Conservation (phyloP, 2,329 filamentous ascomycete species). For the Hansfordia pulvinata region DNA sequence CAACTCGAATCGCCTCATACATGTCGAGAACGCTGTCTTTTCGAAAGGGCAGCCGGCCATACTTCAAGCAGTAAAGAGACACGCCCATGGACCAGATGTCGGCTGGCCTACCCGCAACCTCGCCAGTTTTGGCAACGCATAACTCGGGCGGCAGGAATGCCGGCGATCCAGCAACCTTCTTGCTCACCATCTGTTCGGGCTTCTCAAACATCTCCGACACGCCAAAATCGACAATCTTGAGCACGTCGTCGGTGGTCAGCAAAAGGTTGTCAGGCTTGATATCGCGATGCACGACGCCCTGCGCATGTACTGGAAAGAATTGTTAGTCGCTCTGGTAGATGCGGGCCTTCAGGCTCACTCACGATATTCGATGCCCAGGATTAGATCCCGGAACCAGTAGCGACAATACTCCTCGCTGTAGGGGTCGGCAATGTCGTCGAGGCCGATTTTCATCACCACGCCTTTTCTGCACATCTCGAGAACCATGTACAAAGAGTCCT, state of each 20-base stretch:
- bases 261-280: conserved; percentile 97
- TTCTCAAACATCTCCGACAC: conserved; percentile 98
- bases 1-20: conserved; percentile 74
- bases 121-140: conserved; percentile 73
- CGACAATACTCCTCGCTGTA: conserved; percentile 74
- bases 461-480: conserved; percentile 98
- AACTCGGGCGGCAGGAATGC: conserved; percentile 91
- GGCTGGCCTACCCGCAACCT: conserved; percentile 76
- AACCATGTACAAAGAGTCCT: conserved; percentile 97
- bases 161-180: conserved; percentile 87
- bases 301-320: conserved; percentile 58
- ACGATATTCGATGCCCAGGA: conserved; percentile 89
- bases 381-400: conserved; percentile 88
- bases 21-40: conserved; percentile 68
- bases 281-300: conserved; percentile 89
- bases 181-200: conserved; percentile 68
- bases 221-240: conserved; percentile 98
- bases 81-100: conserved; percentile 99
- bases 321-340: conserved; percentile 4
- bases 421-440: conserved; percentile 71
- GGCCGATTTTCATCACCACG: conserved; percentile 87
- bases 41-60: conserved; percentile 80
- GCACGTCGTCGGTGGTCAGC: conserved; percentile 77
- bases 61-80: conserved; percentile 83
- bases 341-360: conserved; percentile 19